These are phyloP conservation scores for Candida schatavii DNA, from an alignment of 805 yeast species.

Conservation along the genomic window DNA sequence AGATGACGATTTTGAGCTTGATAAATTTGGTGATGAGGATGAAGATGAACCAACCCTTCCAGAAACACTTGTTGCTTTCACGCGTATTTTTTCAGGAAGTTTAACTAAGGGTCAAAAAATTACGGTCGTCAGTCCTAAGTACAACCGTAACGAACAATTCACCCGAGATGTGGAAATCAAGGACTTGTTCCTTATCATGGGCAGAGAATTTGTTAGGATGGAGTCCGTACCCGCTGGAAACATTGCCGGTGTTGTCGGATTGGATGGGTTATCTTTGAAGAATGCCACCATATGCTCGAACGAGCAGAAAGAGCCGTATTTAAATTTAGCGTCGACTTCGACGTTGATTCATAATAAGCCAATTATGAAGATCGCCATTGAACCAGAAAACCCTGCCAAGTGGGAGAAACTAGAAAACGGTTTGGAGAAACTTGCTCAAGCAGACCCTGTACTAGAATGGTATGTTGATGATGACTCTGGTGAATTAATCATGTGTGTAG, in stretches of 20 bases:
- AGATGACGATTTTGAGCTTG: slow-evolving; percentile 39
- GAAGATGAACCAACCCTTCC: slow-evolving; percentile 44
- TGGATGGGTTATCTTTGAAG: slow-evolving; percentile 77
- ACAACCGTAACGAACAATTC: slow-evolving; percentile 54
- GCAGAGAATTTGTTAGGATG: slow-evolving; percentile 78
- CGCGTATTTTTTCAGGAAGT: slow-evolving; percentile 86
- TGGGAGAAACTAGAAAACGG: slow-evolving; percentile 77
- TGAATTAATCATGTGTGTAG: slow-evolving; percentile 89
- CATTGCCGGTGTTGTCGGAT: slow-evolving; percentile 90
- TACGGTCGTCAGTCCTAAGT: slow-evolving; percentile 82
- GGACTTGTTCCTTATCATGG: slow-evolving; percentile 83
- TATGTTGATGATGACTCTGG: slow-evolving; percentile 81
- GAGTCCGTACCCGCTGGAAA: slow-evolving; percentile 90
- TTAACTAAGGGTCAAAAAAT: slow-evolving; percentile 71
- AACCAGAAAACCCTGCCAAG: slow-evolving; percentile 83
- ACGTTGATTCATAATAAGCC: slow-evolving; percentile 67
- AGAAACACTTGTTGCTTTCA: slow-evolving; percentile 82
- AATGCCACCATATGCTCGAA: slow-evolving; percentile 75
- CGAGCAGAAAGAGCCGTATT: slow-evolving; percentile 76
- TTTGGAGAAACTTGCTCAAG: slow-evolving; percentile 69
- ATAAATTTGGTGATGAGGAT: slow-evolving; percentile 37
- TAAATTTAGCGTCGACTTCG: slow-evolving; percentile 53
- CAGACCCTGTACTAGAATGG: slow-evolving; percentile 94
- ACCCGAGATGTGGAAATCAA: slow-evolving; percentile 57
- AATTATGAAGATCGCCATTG: slow-evolving; percentile 92